Evolutionary conservation across 192 early-diverging fungal species (phyloP).

Genomic region (Backusella morwellensis): DNA sequence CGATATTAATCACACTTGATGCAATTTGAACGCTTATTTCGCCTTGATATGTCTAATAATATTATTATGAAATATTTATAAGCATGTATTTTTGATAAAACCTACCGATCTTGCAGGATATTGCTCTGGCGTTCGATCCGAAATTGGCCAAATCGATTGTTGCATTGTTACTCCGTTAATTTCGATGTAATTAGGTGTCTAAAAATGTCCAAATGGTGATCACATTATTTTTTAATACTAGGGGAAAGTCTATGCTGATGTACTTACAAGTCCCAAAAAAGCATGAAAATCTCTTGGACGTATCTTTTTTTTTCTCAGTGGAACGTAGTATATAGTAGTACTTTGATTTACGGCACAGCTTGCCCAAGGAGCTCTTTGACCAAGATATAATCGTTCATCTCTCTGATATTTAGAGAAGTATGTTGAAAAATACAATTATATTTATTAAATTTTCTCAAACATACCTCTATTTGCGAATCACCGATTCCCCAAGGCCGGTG

Average conservation of each 20-base stretch:
- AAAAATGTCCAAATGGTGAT: background rate
- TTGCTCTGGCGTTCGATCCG: background rate
- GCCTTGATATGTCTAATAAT: background rate
- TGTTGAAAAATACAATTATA: background rate
- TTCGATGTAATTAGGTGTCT: background rate
- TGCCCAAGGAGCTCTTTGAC: background rate
- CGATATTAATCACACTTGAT: background rate
- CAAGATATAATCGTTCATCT: background rate
- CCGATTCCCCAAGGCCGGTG: background rate
- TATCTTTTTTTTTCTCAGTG: background rate
- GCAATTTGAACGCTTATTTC: slow-evolving; percentile 9
- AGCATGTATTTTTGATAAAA: background rate
- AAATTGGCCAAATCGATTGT: background rate
- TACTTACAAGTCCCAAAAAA: slow-evolving; percentile 1
- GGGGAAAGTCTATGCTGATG: no score
- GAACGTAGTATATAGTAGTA: background rate
- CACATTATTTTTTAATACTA: background rate
- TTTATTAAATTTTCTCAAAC: background rate
- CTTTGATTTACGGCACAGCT: background rate
- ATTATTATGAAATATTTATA: background rate
- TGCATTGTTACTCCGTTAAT: background rate
- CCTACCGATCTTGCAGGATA: background rate
- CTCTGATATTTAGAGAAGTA: background rate
- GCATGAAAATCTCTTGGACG: background rate
- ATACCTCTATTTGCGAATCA: background rate